Evolutionary conservation across 257 asterid species (phyloP), one percentile per base, ranked within the genome.

Genomic region (Solanum chmielewskii): DNA sequence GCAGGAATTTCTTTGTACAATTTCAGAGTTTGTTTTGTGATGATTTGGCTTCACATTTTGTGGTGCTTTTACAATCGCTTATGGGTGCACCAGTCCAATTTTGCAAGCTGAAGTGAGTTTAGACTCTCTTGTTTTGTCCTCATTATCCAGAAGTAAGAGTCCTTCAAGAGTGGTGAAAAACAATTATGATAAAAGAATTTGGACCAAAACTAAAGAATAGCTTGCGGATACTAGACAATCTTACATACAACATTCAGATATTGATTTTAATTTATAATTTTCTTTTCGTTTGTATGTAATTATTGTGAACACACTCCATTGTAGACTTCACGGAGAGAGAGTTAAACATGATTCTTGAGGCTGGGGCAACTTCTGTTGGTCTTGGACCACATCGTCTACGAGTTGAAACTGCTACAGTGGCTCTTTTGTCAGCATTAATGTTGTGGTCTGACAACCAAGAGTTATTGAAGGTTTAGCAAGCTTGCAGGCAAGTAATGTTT

Each of bases 361-460:
- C 96, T 23, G 99, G 98, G 70, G 98, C 96, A 70, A 90, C 85
- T 88, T 91, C 95, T 62, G 94, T 93, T 87, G 97, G 98, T 84
- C 95, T 97, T 47, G 99, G 99, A 68, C 96, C 99, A 70, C 95
- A 93, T 86, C 99, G 98, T 69, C 91, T 97, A 45, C 97, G 98
- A 44, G 99, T 96, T 90, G 99, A 97, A 92, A 97, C 99, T 35
- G 99, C 99, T 87, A 92, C 99, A 21, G 44, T 97, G 60, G 91
- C 98, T 87, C 92, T 97, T 77, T 94, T 97, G 88, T 92, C 99
- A 56, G 91, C 97, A 84, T 88, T 96, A 80, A 93, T 92, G 98
- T 77, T 97, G 88, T 97, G 99, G 99, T 92, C 98, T 1, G 93
- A 93, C 90, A 87, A 93, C 87, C 90, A 85, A 85, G 91, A 90